Conservation (phyloP, 345 rosid genomes). For the Citrus glauca region DNA sequence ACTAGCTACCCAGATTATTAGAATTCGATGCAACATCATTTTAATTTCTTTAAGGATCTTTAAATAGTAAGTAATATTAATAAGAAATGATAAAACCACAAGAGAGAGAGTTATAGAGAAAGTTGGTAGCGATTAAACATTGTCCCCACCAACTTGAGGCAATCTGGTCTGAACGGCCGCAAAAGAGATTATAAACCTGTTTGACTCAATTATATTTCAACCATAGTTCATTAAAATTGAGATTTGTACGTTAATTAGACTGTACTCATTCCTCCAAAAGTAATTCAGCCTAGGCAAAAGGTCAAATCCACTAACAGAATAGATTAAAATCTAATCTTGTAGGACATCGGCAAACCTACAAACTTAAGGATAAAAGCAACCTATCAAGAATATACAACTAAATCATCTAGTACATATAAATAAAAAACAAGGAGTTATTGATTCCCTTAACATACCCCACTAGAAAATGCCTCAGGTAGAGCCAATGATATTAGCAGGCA, state of each 20-base stretch:
- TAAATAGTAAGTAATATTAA: neutral
- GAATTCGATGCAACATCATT: neutral
- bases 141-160: neutral
- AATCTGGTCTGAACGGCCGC: neutral
- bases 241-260: neutral
- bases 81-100: neutral
- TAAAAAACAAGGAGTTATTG: neutral
- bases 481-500: conserved; percentile 48
- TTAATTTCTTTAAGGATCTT: neutral
- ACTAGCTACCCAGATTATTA: neutral
- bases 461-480: conserved; percentile 23
- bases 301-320: neutral
- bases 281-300: neutral
- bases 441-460: neutral
- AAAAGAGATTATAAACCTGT: neutral
- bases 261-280: neutral
- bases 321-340: neutral
- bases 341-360: neutral
- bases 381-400: neutral
- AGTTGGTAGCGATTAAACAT: neutral
- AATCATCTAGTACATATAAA: neutral
- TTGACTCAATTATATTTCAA: neutral
- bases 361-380: neutral
- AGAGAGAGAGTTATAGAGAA: neutral
- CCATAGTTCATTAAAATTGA: neutral